These are phyloP conservation scores for Yueomyces sinensis DNA, from an alignment of 805 yeast genomes.

Conservation along the genomic window DNA sequence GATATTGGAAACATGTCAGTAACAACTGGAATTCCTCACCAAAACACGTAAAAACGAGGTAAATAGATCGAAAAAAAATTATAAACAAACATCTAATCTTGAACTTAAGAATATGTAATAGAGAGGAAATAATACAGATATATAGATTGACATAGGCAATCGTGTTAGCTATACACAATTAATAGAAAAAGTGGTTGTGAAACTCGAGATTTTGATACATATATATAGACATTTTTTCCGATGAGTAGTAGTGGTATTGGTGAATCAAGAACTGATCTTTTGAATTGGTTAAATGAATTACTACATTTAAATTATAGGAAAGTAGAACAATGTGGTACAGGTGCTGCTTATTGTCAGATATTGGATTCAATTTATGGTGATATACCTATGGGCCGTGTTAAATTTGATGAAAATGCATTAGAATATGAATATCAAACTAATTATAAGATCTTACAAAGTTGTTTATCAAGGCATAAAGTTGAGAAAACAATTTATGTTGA, in stretches of 20 bases:
- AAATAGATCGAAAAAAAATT: too few relatives aligned
- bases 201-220: too few relatives aligned
- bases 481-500: slow-evolving; percentile 72
- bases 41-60: too few relatives aligned
- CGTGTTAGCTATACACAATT: too few relatives aligned
- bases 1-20: too few relatives aligned
- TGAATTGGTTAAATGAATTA: slow-evolving; percentile 73
- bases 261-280: slow-evolving; percentile 72
- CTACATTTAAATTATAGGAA: slow-evolving; percentile 53
- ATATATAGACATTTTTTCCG: too few relatives aligned
- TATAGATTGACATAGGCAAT: too few relatives aligned
- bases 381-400: slow-evolving; percentile 68
- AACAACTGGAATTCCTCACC: too few relatives aligned
- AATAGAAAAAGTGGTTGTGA: too few relatives aligned
- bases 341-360: slow-evolving; percentile 89
- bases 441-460: slow-evolving; percentile 74
- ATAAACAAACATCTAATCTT: too few relatives aligned
- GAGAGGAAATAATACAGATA: too few relatives aligned
- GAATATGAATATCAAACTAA: slow-evolving; percentile 73
- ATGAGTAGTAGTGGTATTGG: slow-evolving; percentile 31
- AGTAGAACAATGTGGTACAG: slow-evolving; percentile 90
- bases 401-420: slow-evolving; percentile 45
- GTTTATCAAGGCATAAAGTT: slow-evolving; percentile 59
- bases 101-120: too few relatives aligned
- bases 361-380: slow-evolving; percentile 77